Evolutionary conservation across 2,329 filamentous ascomycete species (phyloP), one percentile per base, ranked within the genome.

Genomic region (Arthrobotrys entomopaga): DNA sequence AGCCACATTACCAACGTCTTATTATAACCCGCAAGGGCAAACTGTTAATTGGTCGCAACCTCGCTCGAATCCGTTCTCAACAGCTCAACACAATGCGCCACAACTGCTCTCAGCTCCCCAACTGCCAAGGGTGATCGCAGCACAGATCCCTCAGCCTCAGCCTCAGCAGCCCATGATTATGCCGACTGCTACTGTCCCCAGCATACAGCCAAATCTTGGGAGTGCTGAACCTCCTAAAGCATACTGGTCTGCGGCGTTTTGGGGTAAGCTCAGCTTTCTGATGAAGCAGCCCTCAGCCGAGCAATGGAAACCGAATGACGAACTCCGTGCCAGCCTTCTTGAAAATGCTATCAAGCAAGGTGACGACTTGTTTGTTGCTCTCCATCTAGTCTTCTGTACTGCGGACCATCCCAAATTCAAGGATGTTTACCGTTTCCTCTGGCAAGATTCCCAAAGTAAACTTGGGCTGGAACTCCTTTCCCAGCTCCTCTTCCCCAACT

Each of bases 331-430:
- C 13, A 61, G 40, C 38, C 56, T 73, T n/a, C 61, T 73, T 26
- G 61, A 73, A 46, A 48, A 50, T 8, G 69, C 69, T 48, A 19
- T 73, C 26, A 73, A 57, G 26, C 61, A 73, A 29, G 61, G 48
- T 7, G 69, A 73, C 15, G 61, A 63, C 24, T 26, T 73, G 26
- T 73, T 73, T 46, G 69, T 63, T 49, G 42, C 61, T 29, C 46
- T 73, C 49, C 69, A 73, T 50, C 43, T 73, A 3, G 29, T 73
- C 15, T 73, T 73, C 20, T 73, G 69, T 24, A 49, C 58, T 11
- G 19, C 57, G 3, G 61, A 66, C 38, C 53, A 73, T 26, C 69
- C 69, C 6, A 40, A 22, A 1, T 20, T 73, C 40, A 66, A 57
- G 29, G 19, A 66, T 40, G 34, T 42, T 40, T 73, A 57, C 42